These are phyloP conservation scores for Pseudevernia furfuracea DNA, from an alignment of 495 filamentous ascomycete genomes.

Conservation along the genomic window DNA sequence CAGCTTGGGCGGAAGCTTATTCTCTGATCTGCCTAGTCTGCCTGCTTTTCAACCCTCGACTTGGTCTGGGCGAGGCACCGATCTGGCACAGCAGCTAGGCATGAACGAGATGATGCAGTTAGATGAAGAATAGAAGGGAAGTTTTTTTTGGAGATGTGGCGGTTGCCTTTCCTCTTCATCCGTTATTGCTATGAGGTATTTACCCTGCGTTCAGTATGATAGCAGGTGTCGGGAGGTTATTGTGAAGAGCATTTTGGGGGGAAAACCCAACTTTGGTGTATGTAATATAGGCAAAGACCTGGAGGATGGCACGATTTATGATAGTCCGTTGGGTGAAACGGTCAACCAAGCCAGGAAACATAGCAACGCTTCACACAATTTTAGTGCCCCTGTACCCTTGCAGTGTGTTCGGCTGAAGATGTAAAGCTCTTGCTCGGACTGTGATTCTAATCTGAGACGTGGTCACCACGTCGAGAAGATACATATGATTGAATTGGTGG, in stretches of 20 bases:
- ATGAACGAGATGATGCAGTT: constrained; percentile 24
- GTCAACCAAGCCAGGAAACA: neutral
- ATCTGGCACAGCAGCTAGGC: constrained; percentile 22
- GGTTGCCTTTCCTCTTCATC: neutral
- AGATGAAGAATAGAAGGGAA: constrained; percentile 20
- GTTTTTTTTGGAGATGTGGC: neutral
- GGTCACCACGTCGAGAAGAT: neutral
- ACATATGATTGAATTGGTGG: too few species aligned
- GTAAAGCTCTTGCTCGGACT: neutral
- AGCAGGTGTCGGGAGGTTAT: neutral
- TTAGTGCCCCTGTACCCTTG: neutral
- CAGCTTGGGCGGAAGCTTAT: constrained; percentile 21
- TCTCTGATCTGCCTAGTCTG: constrained; percentile 20
- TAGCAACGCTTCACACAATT: neutral
- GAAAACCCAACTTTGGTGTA: constrained; percentile 12
- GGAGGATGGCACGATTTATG: constrained; percentile 3
- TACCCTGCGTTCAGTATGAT: neutral
- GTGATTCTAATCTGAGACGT: neutral
- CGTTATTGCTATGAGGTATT: neutral
- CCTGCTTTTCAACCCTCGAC: constrained; percentile 21
- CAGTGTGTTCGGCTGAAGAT: neutral
- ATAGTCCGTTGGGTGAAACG: neutral
- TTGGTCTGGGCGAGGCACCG: constrained; percentile 23
- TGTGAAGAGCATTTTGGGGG: neutral
- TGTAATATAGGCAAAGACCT: constrained; percentile 12